Evolutionary conservation across 805 yeast genomes (phyloP), one percentile per base, ranked within the genome.

Genomic region (Saccharomycopsis lassenensis): DNA sequence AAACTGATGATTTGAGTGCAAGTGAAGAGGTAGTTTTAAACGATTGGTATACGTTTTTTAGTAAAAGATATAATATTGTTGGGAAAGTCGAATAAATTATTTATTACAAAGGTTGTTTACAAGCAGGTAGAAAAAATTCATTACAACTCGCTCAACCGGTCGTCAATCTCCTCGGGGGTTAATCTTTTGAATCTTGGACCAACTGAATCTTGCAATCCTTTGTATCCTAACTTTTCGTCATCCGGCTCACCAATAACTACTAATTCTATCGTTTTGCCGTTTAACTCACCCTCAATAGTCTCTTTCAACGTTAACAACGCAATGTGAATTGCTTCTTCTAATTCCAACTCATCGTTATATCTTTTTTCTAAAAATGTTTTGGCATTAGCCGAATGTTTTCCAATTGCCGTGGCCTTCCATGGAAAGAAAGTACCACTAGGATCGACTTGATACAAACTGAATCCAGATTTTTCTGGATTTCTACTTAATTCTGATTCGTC

Each of bases 391-490:
- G 95, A 77, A 18, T 95, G 94, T 55, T 86, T 87, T 46, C 99
- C 99, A 50, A 91, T 91, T 17, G 98, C 97, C 3, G 98, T 89
- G 25, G 98, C 98, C 61, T 89, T 91, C 99, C 99, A 91, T 7
- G 99, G 97, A 69, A 84, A 91, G 58, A 80, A 91, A 27, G 95
- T 77, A 7, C 99, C 99, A 3, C 94, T 81, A 4, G 99, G 99
- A 62, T 91, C 99, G 32, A 91, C 94, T 61, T 91, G 99, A 58
- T 91, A 91, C 42, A 91, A 67, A 54, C 82, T 82, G 58, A 72
- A 87, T 20, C 76, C 76, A 24, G 29, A 18, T 11, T 36, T 29
- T 28, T 27, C 28, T 7, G 10, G 22, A 24, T 39, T 33, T 21
- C 24, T 41, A 4, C 36, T 18, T 19, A 40, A 39, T 33, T 52